Percentiles rank a stretch among this genome's conserved stretches.
Evolutionary conservation across 2,329 filamentous ascomycete species (phyloP).

Genomic region (Botrytis pseudocinerea): DNA sequence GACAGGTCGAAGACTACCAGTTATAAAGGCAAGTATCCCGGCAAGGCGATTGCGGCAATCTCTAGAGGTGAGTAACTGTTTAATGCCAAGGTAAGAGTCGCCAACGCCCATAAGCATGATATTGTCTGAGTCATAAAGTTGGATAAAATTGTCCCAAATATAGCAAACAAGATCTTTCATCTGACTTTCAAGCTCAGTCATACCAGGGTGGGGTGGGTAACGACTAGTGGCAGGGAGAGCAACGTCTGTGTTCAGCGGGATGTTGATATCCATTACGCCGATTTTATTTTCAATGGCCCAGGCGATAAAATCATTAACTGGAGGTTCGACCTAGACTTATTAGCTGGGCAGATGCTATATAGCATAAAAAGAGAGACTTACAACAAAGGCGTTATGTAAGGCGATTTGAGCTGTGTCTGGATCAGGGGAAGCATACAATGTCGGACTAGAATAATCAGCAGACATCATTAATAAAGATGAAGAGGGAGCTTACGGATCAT

Average conservation of each 20-base stretch:
- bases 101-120: slow-evolving; percentile 87
- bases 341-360: background rate
- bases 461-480: slow-evolving; percentile 1
- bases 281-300: slow-evolving; percentile 79
- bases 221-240: slow-evolving; percentile 15
- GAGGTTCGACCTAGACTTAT: slow-evolving; percentile 55
- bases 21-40: slow-evolving; percentile 79
- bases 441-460: slow-evolving; percentile 54
- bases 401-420: slow-evolving; percentile 72
- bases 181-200: slow-evolving; percentile 51
- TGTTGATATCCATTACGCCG: slow-evolving; percentile 86
- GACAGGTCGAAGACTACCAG: slow-evolving; percentile 73
- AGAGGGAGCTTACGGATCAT: slow-evolving; percentile 70
- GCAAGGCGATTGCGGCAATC: slow-evolving; percentile 68
- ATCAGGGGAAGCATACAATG: slow-evolving; percentile 67
- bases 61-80: slow-evolving; percentile 76
- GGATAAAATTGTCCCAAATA: slow-evolving; percentile 96
- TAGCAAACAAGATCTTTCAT: slow-evolving; percentile 78
- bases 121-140: slow-evolving; percentile 66
- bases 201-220: slow-evolving; percentile 44
- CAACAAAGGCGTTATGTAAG: slow-evolving; percentile 84
- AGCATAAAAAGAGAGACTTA: slow-evolving; percentile 55
- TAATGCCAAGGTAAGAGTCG: slow-evolving; percentile 81
- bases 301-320: slow-evolving; percentile 75
- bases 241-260: slow-evolving; percentile 53